Conservation (phyloP, 1,284 basidiomycete genomes). For the Rhodotorula sp. region DNA sequence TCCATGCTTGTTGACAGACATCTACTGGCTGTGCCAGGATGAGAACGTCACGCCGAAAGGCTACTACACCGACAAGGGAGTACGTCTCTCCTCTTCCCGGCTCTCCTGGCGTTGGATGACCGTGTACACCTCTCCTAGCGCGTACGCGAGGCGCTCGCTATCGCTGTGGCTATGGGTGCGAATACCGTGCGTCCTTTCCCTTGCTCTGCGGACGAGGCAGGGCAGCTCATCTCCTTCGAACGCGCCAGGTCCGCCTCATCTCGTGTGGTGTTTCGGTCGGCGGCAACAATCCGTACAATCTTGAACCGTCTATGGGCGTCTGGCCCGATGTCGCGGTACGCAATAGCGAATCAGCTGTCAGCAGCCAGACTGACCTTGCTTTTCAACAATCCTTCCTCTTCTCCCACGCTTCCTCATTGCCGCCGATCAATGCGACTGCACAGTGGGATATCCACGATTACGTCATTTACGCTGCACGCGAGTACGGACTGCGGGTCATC, state of each 20-base stretch:
- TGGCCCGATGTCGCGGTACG: slow-evolving; percentile 13
- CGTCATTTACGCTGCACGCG: slow-evolving; percentile 27
- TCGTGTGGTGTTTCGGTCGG: slow-evolving; percentile 31
- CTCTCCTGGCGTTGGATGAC: no score
- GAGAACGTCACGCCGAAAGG: slow-evolving; percentile 24
- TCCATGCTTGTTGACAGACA: background rate
- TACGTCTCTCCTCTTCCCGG: background rate
- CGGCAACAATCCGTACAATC: slow-evolving; percentile 18
- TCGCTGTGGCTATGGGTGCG: slow-evolving; percentile 40
- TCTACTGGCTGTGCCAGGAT: slow-evolving; percentile 32
- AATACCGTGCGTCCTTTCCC: slow-evolving; percentile 17
- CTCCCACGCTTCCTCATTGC: no score
- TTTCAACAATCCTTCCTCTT: no score
- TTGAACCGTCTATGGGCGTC: slow-evolving; percentile 1
- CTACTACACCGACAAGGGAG: slow-evolving; percentile 21
- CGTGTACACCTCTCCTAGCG: background rate
- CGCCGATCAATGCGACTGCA: no score
- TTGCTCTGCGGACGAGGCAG: no score
- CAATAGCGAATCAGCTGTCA: background rate
- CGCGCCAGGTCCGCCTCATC: slow-evolving; percentile 7
- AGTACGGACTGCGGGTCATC: slow-evolving; percentile 36
- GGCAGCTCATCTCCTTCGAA: no score
- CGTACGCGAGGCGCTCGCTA: slow-evolving; percentile 37
- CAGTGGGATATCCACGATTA: slow-evolving; percentile 30
- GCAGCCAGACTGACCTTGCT: background rate